Conservation (phyloP, 1,284 basidiomycete species). For the Somion occarium region DNA sequence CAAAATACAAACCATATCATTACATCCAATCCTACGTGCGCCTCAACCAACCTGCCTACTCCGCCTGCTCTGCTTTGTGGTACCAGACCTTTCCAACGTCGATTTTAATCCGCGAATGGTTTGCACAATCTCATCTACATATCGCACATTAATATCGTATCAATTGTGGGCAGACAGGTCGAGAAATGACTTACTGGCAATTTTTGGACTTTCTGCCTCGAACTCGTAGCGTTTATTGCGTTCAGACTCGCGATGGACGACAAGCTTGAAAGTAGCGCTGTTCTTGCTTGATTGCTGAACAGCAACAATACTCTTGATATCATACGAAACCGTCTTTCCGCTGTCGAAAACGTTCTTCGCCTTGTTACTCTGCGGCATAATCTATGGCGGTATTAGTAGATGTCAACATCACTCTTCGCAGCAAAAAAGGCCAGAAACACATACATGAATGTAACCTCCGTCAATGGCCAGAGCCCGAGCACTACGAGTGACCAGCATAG, state of each 20-base stretch:
- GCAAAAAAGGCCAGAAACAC: conserved; percentile 22
- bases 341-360: conserved; percentile 83
- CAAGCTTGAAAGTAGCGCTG: conserved; percentile 81
- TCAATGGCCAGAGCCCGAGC: conserved; percentile 93
- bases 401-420: neutral
- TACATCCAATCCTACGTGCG: neutral
- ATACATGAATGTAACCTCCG: conserved; percentile 89
- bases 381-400: conserved; percentile 41
- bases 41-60: conserved; percentile 43
- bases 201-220: conserved; percentile 84
- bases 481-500: conserved; percentile 87
- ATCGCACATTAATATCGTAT: neutral
- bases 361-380: conserved; percentile 83
- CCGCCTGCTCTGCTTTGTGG: conserved; percentile 50
- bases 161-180: neutral
- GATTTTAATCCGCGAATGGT: conserved; percentile 58
- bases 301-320: conserved; percentile 82
- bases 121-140: conserved; percentile 65
- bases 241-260: conserved; percentile 60
- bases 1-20: neutral
- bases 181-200: conserved; percentile 58
- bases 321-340: conserved; percentile 88
- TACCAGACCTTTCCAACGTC: conserved; percentile 53
- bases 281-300: conserved; percentile 84
- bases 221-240: conserved; percentile 95